Base-by-base conservation (phyloP, 2,329 filamentous ascomycete genomes). In the Aureobasidium lini region DNA sequence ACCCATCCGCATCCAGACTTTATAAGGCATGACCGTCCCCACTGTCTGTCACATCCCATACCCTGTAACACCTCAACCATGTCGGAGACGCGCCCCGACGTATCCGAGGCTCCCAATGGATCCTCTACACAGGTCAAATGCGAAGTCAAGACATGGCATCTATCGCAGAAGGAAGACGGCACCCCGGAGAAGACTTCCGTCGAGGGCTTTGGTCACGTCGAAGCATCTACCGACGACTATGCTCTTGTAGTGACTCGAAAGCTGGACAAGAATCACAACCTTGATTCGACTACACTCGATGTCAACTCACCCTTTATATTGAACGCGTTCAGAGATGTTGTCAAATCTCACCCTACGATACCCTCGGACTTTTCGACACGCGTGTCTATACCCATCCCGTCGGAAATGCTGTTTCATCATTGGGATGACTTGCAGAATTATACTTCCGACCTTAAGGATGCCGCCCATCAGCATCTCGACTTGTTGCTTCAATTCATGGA, bases 111-210 rank as follows among this genome's bases (percentile, higher is more conserved):
- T 6, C 10, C 10, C 15, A 31, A 49, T 15, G n/a, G 11, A 7
- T 28, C 32, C 34, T 28, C 47, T 15, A 36, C 47, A 6, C 47
- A 37, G 3, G 15, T 40, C 36, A 52, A 40, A 16, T 52, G 48
- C n/a, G 48, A 52, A 31, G 36, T 52, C 48, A 52, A 52, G 11
- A 52, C 48, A 40, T 52, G 48, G 48, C 48, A 40, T 52, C 36
- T 52, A 6, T 28, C 13, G 3, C 48, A 52, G 16, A 52, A 52
- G 13, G 48, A 52, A 31, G 48, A 52, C 8, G 48, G 48, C 36
- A 52, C 48, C 9, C 18, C 28, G 6, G 48, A 52, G 5, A 52
- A 40, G 36, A 40, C 23, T 2, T 29, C 48, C 11, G 34, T 52
- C n/a, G 48, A 52, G 16, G 48, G 48, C 48, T 52, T 52, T n/a